A percentile compares a stretch with the other conserved stretches of the same genome.
Evolutionary conservation across 192 early-diverging fungal species (phyloP).

Genomic region (Mortierella hygrophila): DNA sequence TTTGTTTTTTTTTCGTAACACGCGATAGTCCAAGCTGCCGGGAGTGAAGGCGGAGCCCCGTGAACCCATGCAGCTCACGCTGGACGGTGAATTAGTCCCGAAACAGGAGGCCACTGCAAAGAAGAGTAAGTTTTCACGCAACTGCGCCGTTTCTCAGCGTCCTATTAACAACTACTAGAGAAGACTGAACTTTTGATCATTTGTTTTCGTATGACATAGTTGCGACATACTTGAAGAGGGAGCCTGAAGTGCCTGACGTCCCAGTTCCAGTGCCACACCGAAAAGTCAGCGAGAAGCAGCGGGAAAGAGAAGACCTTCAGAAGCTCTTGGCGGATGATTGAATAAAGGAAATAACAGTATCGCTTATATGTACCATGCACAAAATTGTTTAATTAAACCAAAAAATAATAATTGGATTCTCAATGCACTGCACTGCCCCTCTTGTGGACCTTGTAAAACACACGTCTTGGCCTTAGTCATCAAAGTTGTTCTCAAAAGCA

Average conservation of each 20-base stretch:
- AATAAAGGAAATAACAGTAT: too few species aligned
- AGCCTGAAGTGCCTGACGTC: background rate
- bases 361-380: too few species aligned
- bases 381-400: too few species aligned
- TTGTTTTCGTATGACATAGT: background rate
- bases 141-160: background rate
- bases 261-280: background rate
- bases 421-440: background rate
- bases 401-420: too few species aligned
- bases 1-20: background rate
- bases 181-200: background rate
- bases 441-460: background rate
- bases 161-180: too few species aligned
- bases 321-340: conserved; percentile 25
- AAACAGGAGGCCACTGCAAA: conserved; percentile 15
- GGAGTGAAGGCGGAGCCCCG: conserved; percentile 13
- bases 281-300: conserved; percentile 29
- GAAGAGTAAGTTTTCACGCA: conserved; percentile 28
- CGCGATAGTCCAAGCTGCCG: conserved; percentile 25
- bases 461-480: background rate
- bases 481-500: conserved; percentile 33
- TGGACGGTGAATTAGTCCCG: conserved; percentile 26
- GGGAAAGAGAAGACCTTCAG: conserved; percentile 31
- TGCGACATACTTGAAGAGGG: conserved; percentile 27
- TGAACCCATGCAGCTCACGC: background rate